Percentiles rank a stretch among this genome's conserved stretches.
Conservation (phyloP, 306 rosid genomes). For the Cicer judaicum region DNA sequence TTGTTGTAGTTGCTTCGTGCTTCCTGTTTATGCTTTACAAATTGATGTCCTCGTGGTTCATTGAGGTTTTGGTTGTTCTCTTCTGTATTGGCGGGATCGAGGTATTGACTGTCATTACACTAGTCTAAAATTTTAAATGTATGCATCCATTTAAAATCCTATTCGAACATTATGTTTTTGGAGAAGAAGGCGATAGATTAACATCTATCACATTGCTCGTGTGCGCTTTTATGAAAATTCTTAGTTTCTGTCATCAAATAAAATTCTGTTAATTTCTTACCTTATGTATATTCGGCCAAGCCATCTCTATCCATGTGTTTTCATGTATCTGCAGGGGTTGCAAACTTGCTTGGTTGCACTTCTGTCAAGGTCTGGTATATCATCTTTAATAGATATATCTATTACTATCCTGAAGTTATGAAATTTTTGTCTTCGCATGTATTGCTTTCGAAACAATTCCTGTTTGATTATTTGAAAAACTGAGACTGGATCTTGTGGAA, state of each 20-base stretch:
- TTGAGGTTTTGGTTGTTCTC: slow-evolving; percentile 88
- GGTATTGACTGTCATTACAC: slow-evolving; percentile 56
- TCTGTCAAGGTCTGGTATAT: slow-evolving; percentile 65
- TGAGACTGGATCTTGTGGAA: slow-evolving; percentile 3
- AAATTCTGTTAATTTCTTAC: slow-evolving; percentile 37
- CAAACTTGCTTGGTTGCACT: slow-evolving; percentile 93
- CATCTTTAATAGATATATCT: slow-evolving; percentile 31
- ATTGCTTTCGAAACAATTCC: too few relatives aligned
- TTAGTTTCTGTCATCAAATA: slow-evolving; percentile 26
- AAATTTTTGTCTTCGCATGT: too few relatives aligned
- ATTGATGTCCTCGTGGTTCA: slow-evolving; percentile 84
- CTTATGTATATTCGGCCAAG: slow-evolving; percentile 19
- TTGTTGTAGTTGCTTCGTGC: slow-evolving; percentile 84
- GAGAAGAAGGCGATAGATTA: not conserved
- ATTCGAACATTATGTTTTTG: slow-evolving; percentile 25
- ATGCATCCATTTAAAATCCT: slow-evolving; percentile 23
- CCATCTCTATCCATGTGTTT: slow-evolving; percentile 46
- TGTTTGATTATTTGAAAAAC: too few relatives aligned
- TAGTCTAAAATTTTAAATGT: slow-evolving; percentile 15
- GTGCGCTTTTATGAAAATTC: slow-evolving; percentile 27
- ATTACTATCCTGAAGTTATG: too few relatives aligned
- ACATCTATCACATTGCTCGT: not conserved
- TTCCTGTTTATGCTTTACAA: slow-evolving; percentile 79
- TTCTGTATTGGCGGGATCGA: slow-evolving; percentile 93
- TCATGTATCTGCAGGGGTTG: slow-evolving; percentile 74